Evolutionary conservation across 768 basidiomycete genomes (phyloP).

Genomic region (Trametes punicea): DNA sequence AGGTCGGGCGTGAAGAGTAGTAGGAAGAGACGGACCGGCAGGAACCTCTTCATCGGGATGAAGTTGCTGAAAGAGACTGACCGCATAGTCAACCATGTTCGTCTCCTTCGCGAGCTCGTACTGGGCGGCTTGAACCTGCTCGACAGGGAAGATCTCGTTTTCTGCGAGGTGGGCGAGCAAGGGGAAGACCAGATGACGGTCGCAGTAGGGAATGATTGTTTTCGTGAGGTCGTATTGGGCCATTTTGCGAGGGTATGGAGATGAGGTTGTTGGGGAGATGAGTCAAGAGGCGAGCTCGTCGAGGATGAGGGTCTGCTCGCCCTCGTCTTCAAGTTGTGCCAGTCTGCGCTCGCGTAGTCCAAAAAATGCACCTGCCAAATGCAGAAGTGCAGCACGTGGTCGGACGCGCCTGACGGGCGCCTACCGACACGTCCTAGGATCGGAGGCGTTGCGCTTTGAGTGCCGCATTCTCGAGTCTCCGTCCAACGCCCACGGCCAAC

Average conservation of each 20-base stretch:
- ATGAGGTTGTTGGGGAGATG: not conserved
- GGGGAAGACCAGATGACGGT: constrained; percentile 93
- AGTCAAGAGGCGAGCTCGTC: constrained; percentile 3
- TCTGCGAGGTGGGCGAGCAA: constrained; percentile 85
- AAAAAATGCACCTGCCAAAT: constrained; percentile 21
- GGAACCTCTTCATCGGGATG: constrained; percentile 70
- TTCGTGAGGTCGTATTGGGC: constrained; percentile 89
- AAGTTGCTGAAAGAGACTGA: constrained; percentile 74
- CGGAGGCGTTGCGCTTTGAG: too few species aligned
- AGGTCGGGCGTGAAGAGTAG: not conserved
- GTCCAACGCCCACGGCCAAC: constrained; percentile 18
- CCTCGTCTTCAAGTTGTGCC: constrained; percentile 1
- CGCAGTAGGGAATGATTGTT: constrained; percentile 87
- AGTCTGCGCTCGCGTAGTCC: not conserved
- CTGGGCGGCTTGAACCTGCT: constrained; percentile 85
- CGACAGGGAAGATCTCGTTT: constrained; percentile 66
- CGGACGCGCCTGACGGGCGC: not conserved
- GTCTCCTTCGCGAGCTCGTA: constrained; percentile 97
- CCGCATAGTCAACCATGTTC: constrained; percentile 96
- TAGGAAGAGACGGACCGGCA: constrained; percentile 45
- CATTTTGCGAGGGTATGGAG: constrained; percentile 42
- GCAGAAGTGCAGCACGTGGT: constrained; percentile 17
- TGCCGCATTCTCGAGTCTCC: not conserved
- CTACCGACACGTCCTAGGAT: constrained; percentile 13
- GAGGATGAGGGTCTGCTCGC: constrained; percentile 7